Base-by-base conservation (phyloP, 495 filamentous ascomycete species). In the Podospora tetraspora region DNA sequence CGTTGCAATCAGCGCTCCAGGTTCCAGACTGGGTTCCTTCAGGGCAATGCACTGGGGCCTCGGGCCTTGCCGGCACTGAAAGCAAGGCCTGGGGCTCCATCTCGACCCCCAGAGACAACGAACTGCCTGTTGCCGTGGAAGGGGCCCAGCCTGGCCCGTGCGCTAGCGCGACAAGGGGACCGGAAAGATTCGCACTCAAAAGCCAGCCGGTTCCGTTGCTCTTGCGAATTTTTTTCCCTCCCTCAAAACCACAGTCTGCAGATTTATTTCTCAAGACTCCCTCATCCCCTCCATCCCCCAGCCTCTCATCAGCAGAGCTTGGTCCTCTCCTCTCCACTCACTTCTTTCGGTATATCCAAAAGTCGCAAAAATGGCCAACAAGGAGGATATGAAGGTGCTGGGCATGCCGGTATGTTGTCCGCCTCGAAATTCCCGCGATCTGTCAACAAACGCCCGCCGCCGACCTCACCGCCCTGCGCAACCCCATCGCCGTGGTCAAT, bases 361-460 rank as follows among this genome's bases (percentile, higher is more conserved):
- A 79, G 74, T 68, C 70, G 78, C 79, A 78, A 92, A 91, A 70
- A 92, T 93, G 90, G 84, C 88, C 59, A 65, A 67, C 63, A 70
- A 74, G 62, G 76, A 79, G 34, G 70, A 80, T 37, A 73, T 66
- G 23, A 76, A 76, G 82, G 85, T 94, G 79, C 82, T 96, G 87
- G 93, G 93, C 86, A 95, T 97, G 92, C 93, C 90, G 76, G 89
- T 90, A 86, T 85, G 87, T 81, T 61, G 23, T 59, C 61, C 43
- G 64, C 66, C 63, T 63, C 65, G 52, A 63, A 78, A 79, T 76
- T 78, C 73, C 75, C 78, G 77, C 79, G 73, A 69, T 69, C 68
- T 62, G 60, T 68, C 66, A 68, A 52, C 66, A 63, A 43, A 58
- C 25, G 34, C 66, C 68, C 68, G 69, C 34, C 59, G 65, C n/a